Conservation (phyloP, 257 asterid species). For the Paulownia fortunei region DNA sequence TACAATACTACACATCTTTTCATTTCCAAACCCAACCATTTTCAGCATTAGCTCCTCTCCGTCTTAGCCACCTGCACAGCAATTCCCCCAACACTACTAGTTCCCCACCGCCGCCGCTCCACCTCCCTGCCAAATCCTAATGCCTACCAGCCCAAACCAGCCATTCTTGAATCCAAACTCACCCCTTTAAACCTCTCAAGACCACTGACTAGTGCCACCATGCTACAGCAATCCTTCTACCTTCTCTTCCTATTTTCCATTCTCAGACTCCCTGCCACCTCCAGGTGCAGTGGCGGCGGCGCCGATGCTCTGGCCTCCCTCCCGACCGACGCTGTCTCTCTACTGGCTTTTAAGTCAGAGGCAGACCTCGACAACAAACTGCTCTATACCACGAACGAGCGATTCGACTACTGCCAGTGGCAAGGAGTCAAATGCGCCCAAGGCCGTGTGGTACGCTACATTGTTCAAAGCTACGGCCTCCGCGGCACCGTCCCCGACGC, state of each 20-base stretch:
- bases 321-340: slow-evolving; percentile 76
- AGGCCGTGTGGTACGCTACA: slow-evolving; percentile 85
- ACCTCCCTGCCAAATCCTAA: too few species aligned
- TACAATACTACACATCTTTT: too few species aligned
- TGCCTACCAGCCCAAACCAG: background rate
- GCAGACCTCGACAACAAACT: slow-evolving; percentile 82
- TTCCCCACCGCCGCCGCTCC: too few species aligned
- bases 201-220: background rate
- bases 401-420: slow-evolving; percentile 90
- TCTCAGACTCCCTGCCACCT: slow-evolving; percentile 14
- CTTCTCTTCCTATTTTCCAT: background rate
- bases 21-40: too few species aligned
- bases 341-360: slow-evolving; percentile 75
- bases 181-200: background rate
- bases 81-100: too few species aligned
- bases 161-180: background rate
- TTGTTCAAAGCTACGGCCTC: slow-evolving; percentile 54
- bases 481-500: slow-evolving; percentile 66
- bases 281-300: background rate
- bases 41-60: too few species aligned
- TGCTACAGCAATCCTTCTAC: slow-evolving; percentile 16
- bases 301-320: slow-evolving; percentile 35
- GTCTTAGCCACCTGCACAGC: too few species aligned
- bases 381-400: slow-evolving; percentile 74
- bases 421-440: slow-evolving; percentile 89